Conservation (phyloP, 176 grass and related monocot genomes). For the Carex myosuroides region DNA sequence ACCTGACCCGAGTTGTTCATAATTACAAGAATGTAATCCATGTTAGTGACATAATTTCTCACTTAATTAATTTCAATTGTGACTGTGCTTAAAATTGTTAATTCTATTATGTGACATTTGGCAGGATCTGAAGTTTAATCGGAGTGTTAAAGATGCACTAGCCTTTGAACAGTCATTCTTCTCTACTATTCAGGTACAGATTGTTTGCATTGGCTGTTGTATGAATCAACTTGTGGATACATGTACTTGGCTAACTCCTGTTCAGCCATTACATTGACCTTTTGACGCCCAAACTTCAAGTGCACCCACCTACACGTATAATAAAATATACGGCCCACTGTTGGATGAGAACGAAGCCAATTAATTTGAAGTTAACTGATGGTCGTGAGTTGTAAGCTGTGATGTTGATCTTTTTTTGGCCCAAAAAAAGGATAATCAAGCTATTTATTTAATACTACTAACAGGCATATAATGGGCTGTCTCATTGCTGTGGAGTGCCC, state of each 20-base stretch:
- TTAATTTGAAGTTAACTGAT: conserved; percentile 14
- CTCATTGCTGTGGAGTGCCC: conserved; percentile 90
- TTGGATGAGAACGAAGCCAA: background rate
- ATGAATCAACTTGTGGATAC: background rate
- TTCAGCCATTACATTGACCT: background rate
- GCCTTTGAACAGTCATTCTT: conserved; percentile 86
- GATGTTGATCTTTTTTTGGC: background rate
- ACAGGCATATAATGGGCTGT: conserved; percentile 85
- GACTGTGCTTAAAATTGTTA: background rate
- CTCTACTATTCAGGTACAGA: conserved; percentile 59
- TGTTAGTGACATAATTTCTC: background rate
- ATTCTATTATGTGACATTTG: conserved; percentile 7
- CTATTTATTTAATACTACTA: conserved; percentile 10
- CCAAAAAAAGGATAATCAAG: conserved; percentile 2
- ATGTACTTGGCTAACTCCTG: background rate
- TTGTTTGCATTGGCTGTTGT: background rate
- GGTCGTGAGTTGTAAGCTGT: conserved; percentile 16
- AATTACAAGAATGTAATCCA: background rate
- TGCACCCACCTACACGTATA: background rate
- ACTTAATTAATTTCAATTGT: background rate
- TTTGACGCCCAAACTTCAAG: background rate
- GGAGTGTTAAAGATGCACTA: conserved; percentile 84
- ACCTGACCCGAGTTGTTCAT: background rate
- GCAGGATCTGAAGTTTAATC: conserved; percentile 94
- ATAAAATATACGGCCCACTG: background rate